These are phyloP conservation scores for Cetradonia linearis DNA, from an alignment of 495 filamentous ascomycete genomes.

Conservation along the genomic window DNA sequence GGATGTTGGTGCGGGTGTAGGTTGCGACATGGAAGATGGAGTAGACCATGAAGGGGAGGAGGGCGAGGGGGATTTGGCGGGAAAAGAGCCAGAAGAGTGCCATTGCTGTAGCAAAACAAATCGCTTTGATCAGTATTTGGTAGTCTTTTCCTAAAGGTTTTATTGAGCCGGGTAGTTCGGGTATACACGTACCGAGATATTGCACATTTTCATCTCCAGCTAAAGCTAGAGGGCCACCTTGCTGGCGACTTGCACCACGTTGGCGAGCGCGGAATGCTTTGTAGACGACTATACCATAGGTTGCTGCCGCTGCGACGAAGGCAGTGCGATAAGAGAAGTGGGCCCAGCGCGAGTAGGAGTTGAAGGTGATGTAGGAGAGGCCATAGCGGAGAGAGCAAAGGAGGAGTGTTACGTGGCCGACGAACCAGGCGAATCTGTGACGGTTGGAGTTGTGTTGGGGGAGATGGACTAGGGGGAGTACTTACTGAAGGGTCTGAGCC, in stretches of 20 bases:
- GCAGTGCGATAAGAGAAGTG: conserved; percentile 76
- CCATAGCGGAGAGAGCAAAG: conserved; percentile 71
- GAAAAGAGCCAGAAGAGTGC: conserved; percentile 90
- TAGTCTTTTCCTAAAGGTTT: too few relatives aligned
- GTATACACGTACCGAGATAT: conserved; percentile 69
- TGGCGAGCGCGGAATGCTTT: conserved; percentile 84
- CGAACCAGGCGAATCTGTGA: conserved; percentile 68
- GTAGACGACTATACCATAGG: conserved; percentile 99
- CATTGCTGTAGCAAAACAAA: conserved; percentile 55
- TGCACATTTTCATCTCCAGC: conserved; percentile 91
- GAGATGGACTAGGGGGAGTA: conserved; percentile 21
- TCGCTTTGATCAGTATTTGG: too few relatives aligned
- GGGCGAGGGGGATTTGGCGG: conserved; percentile 77
- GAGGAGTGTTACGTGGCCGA: conserved; percentile 81
- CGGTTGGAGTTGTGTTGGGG: not conserved
- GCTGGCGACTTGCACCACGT: conserved; percentile 51
- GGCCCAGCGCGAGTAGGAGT: conserved; percentile 62
- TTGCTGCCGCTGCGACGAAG: conserved; percentile 77
- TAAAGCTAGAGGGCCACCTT: conserved; percentile 48
- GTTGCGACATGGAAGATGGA: conserved; percentile 96
- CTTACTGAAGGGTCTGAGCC: conserved; percentile 81
- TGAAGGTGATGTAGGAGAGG: conserved; percentile 74
- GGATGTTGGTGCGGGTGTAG: conserved; percentile 45
- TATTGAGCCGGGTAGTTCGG: not conserved
- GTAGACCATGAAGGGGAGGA: conserved; percentile 93